Percentiles rank a stretch among this genome's conserved stretches.
Conservation (phyloP, 1,139 yeast species). For the Kluyveromyces marxianus region DNA sequence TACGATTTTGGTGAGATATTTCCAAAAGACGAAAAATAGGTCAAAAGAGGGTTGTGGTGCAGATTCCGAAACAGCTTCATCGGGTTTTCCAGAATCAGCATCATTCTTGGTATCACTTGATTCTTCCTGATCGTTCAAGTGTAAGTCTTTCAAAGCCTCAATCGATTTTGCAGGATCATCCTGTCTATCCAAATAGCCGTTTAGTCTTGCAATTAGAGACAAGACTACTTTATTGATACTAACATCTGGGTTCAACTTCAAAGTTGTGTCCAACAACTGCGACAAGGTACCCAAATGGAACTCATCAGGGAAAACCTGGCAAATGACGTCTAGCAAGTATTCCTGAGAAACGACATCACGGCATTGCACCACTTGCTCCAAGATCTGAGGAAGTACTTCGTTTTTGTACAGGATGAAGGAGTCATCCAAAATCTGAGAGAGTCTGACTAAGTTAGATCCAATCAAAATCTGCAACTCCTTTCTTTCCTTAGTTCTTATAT, state of each 20-base stretch:
- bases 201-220: constrained; percentile 66
- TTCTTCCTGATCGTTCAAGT: constrained; percentile 2
- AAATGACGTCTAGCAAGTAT: constrained; percentile 79
- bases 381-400: constrained; percentile 65
- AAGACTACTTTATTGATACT: constrained; percentile 59
- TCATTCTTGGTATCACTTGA: constrained; percentile 5
- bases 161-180: constrained; percentile 15
- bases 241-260: constrained; percentile 62
- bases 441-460: constrained; percentile 83
- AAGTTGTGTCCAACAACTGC: constrained; percentile 55
- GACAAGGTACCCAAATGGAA: constrained; percentile 76
- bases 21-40: constrained; percentile 58
- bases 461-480: constrained; percentile 85
- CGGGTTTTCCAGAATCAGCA: constrained; percentile 8
- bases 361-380: constrained; percentile 91
- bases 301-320: constrained; percentile 91
- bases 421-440: constrained; percentile 80
- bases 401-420: constrained; percentile 47
- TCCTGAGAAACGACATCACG: constrained; percentile 88
- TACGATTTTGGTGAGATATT: constrained; percentile 48
- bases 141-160: constrained; percentile 8
- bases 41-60: constrained; percentile 14
- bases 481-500: constrained; percentile 68
- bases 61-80: constrained; percentile 6
- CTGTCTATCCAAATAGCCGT: constrained; percentile 45